Conservation (phyloP, 2,329 filamentous ascomycete genomes). For the Ilyonectria mors-panacis region DNA sequence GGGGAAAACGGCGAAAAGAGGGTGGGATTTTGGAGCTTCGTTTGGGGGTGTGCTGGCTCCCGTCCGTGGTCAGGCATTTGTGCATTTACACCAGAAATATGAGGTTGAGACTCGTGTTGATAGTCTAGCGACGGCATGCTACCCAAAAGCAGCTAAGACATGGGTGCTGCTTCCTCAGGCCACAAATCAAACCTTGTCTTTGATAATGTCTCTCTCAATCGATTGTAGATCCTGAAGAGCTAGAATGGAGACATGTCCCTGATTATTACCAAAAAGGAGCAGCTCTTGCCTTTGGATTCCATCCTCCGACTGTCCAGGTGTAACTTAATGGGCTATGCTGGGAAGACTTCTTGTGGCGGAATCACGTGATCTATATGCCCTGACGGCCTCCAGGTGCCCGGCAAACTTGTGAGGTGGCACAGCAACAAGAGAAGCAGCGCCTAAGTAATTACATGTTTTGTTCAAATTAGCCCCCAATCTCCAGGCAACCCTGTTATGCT, state of each 20-base stretch:
- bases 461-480: not conserved
- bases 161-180: slow-evolving; percentile 27
- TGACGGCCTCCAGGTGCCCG: not conserved
- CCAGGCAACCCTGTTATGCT: not conserved
- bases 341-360: not conserved
- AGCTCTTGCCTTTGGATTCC: not conserved
- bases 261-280: too few species aligned
- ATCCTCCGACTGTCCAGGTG: not conserved
- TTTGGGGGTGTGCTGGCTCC: slow-evolving; percentile 33
- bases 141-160: slow-evolving; percentile 46
- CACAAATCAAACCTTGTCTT: slow-evolving; percentile 21
- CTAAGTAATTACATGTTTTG: not conserved
- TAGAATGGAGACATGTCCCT: not conserved
- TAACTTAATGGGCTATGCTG: not conserved
- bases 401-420: not conserved
- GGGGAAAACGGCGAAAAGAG: slow-evolving; percentile 25
- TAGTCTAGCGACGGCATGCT: slow-evolving; percentile 38
- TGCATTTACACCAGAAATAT: slow-evolving; percentile 52
- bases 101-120: slow-evolving; percentile 45
- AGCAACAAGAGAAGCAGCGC: not conserved
- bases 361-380: not conserved
- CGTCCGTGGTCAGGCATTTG: slow-evolving; percentile 45
- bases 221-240: not conserved
- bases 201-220: not conserved
- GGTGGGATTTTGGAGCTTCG: slow-evolving; percentile 39